Evolutionary conservation across 2,329 filamentous ascomycete species (phyloP), one percentile per base, ranked within the genome.

Genomic region (Phyllachora maydis): DNA sequence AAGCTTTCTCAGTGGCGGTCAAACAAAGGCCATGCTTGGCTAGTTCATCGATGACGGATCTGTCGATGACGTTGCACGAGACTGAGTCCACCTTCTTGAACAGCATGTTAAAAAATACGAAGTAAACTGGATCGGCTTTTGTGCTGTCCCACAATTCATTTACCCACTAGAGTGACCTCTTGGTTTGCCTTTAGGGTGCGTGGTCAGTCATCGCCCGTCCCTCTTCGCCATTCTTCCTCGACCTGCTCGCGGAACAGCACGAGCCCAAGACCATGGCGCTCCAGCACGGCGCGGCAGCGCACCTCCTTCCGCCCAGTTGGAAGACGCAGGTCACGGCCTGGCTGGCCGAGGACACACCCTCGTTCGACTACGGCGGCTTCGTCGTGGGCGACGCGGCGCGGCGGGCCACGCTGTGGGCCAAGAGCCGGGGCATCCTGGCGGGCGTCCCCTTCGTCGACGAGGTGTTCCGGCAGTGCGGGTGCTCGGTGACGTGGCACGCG

Each of bases 341-440:
- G 88, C 73, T 93, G 9, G 77, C 82, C 40, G 88, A 98, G 52
- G 88, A 98, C 53, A 90, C 82, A 3, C 88, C 88, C 4, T 88
- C 79, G 25, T 85, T 92, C 50, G 88, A 98, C 58, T 93, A 92
- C 46, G 88, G 79, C 39, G 88, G 88, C 30, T 98, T 91, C 47
- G 88, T 98, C 5, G 88, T 98, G 13, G 88, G 88, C 32, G 66
- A 76, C 18, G 52, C 50, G 14, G 47, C 53, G 6, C 64, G 65
- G 28, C 65, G 59, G 9, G 72, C 72, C 11, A 74, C 65, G 4
- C 59, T 78, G 18, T 73, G 64, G 50, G 67, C 60, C 30, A 78
- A 77, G 45, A 69, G 65, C n/a, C 43, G 55, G 3, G 88, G 88
- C 31, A 61, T 95, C 23, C 58, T 98, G 22, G 88, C 88, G 19